Percentiles rank a stretch among this genome's conserved stretches.
Conservation (phyloP, 441 rosid genomes). For the Euphorbia celastroides region DNA sequence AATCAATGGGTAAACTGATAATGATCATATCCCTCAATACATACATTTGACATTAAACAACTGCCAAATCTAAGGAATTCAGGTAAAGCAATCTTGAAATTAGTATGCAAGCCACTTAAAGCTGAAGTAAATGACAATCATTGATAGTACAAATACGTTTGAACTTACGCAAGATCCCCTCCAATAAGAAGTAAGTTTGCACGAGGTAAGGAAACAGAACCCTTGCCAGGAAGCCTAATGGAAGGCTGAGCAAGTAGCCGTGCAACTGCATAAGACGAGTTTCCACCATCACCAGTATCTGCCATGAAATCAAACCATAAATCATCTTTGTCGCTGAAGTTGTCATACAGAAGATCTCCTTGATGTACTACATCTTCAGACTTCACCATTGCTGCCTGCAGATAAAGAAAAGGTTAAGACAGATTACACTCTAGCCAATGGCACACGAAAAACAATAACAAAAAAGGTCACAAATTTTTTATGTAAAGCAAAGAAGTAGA, state of each 20-base stretch:
- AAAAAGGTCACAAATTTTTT: not conserved
- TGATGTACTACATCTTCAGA: slow-evolving; percentile 43
- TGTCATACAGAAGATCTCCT: slow-evolving; percentile 71
- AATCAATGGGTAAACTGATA: not conserved
- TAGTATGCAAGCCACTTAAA: not conserved
- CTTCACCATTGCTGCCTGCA: slow-evolving; percentile 90
- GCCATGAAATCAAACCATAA: slow-evolving; percentile 99
- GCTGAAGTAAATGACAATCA: not conserved
- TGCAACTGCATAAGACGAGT: slow-evolving; percentile 83
- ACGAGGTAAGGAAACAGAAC: slow-evolving; percentile 55
- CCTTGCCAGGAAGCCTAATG: slow-evolving; percentile 36
- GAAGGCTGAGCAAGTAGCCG: slow-evolving; percentile 88
- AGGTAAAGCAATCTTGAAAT: not conserved
- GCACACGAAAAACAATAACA: not conserved
- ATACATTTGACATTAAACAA: not conserved
- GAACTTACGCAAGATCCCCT: slow-evolving; percentile 99
- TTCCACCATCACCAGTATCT: slow-evolving; percentile 99
- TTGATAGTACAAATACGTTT: slow-evolving; percentile 6
- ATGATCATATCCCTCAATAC: not conserved
- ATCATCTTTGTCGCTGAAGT: slow-evolving; percentile 63
- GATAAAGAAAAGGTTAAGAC: slow-evolving; percentile 18
- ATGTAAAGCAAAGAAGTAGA: not conserved
- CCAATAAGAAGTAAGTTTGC: slow-evolving; percentile 82
- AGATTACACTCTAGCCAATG: not conserved
- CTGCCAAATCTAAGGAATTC: not conserved